Evolutionary conservation across 768 basidiomycete species (phyloP), one percentile per base, ranked within the genome.

Genomic region (Podaxis sp.): DNA sequence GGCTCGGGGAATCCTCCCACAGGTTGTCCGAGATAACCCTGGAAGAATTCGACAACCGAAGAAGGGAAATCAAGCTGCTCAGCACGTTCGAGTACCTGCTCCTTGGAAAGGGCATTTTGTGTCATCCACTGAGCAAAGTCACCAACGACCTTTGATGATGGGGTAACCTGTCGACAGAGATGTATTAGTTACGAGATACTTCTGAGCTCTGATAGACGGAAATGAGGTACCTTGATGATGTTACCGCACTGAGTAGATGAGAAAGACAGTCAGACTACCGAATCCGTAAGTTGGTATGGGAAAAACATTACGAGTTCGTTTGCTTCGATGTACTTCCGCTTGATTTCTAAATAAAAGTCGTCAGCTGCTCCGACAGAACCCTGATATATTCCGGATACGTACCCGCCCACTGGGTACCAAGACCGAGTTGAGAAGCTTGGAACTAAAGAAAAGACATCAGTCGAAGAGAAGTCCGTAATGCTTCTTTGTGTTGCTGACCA

Each of bases 101-200:
- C 77, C 76, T 94, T 94, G 58, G 88, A 84, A 63, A 98, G 80
- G 65, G 87, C 86, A 81, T 98, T 98, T 67, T 93, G 92, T 38
- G 94, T 96, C 94, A 98, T 96, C 90, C 91, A 97, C 77, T 99
- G 97, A 17, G 97, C 97, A 76, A 99, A 97, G 80, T 99, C 97
- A 25, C 97, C 97, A 54, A 98, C 96, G 53, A 96, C 94, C 80
- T 98, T 99, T 47, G 97, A 98, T 12, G 97, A 97, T 33, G 97
- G 97, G 25, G 97, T 99, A 68, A 98, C 96, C 86, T 88, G 69
- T 55, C 52, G 49, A 61, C 57, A 47, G 33, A 46, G 36, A n/a
- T 12, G 19, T n/a, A 49, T 62, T 36, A 65, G 55, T 19, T 41
- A 55, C 55, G 43, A 51, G 36, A 8, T 47, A 33, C 57, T 61